Conservation (phyloP, 192 early-diverging fungal species). For the Umbelopsis sp. region DNA sequence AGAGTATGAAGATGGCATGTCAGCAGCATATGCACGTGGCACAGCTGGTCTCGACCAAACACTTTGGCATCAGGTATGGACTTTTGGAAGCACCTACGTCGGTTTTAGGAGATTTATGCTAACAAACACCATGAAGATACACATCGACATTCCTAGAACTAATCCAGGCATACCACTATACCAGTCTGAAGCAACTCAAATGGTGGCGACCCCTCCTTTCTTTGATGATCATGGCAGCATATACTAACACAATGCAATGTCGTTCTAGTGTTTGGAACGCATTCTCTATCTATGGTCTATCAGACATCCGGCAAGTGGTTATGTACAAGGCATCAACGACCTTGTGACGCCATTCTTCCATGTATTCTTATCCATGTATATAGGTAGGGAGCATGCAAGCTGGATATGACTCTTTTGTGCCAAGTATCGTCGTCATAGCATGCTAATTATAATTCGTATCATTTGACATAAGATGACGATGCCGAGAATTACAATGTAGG, state of each 20-base stretch:
- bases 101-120: background rate
- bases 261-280: constrained; percentile 77
- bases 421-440: background rate
- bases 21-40: constrained; percentile 81
- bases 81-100: background rate
- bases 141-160: constrained; percentile 94
- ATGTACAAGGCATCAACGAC: constrained; percentile 99
- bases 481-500: constrained; percentile 58
- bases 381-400: constrained; percentile 48
- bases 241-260: background rate
- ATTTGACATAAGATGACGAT: constrained; percentile 47
- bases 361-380: constrained; percentile 81
- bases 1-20: constrained; percentile 89
- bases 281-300: constrained; percentile 98
- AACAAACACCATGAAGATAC: constrained; percentile 58
- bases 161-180: constrained; percentile 86
- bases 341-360: constrained; percentile 94
- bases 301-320: constrained; percentile 97
- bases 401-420: background rate
- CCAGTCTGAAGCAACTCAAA: constrained; percentile 78
- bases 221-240: background rate
- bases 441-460: background rate
- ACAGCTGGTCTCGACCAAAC: constrained; percentile 78
- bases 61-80: constrained; percentile 85
- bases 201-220: constrained; percentile 45